Evolutionary conservation across 2,329 filamentous ascomycete species (phyloP), one percentile per base, ranked within the genome.

Genomic region (Diaporthe vexans): DNA sequence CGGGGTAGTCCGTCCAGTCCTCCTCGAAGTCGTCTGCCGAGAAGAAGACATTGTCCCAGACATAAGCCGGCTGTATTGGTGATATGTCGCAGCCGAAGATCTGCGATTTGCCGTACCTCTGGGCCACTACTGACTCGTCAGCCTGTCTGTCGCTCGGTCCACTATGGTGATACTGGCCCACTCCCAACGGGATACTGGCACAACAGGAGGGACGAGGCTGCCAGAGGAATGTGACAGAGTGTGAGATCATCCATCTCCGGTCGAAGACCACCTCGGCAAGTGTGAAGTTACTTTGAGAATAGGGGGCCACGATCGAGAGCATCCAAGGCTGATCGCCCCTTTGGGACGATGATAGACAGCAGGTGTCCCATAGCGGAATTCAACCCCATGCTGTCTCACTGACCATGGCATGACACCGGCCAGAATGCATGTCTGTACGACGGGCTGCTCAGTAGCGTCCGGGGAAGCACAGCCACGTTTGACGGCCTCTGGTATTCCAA

Each of bases 1-100:
- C 83, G 8, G 83, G 80, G 72, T 87, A 85, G 46, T 74, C 74
- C 4, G 84, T 83, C 87, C 87, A 89, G 21, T 87, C 87, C 24
- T 85, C 86, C 74, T 89, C 87, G 69, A 89, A 86, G 76, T 89
- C 87, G 78, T 88, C 87, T 52, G 89, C 85, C 33, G 86, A 83
- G 76, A 89, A 89, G 33, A 84, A 82, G n/a, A 87, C 85, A 72
- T 89, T 89, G 69, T 85, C 82, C 2, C 87, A 87, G 0, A 89
- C 86, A 78, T 85, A 87, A 63, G 85, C 85, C 0, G 87, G 87
- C 68, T 89, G 87, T 54, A 89, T 89, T 0, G 87, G 87, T 1
- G 87, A 89, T 3, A 89, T 80, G 75, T 89, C 87, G 79, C 88
- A 84, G 75, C 87, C 87, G 54, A 85, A 84, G 58, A 89, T 85